Evolutionary conservation across 2,329 filamentous ascomycete genomes (phyloP).

Genomic region (Pestalotiopsis sp.): DNA sequence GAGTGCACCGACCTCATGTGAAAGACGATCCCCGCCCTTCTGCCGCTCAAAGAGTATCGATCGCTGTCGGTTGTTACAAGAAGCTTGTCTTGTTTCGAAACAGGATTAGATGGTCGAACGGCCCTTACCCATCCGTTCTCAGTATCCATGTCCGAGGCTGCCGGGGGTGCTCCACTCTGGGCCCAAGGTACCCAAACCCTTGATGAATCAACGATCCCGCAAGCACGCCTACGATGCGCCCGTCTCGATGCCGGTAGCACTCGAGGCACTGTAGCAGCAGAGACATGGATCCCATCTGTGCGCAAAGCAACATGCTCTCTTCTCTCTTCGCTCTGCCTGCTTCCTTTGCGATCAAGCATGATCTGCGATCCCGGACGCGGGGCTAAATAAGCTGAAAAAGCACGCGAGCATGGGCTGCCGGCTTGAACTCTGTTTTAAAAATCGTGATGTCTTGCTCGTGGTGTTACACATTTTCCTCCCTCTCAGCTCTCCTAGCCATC

Average conservation of each 20-base stretch:
- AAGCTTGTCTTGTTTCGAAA: background rate
- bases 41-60: background rate
- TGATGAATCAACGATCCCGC: background rate
- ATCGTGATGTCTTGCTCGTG: background rate
- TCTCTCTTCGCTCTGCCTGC: background rate
- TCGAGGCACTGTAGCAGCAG: too few relatives aligned
- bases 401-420: background rate
- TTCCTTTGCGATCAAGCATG: background rate
- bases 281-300: background rate
- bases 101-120: conserved; percentile 3
- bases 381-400: background rate
- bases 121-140: conserved; percentile 9
- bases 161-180: background rate
- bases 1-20: background rate
- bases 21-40: background rate
- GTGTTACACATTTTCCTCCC: background rate
- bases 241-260: background rate
- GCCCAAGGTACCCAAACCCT: background rate
- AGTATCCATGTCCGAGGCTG: conserved; percentile 13
- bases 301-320: background rate
- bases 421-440: background rate
- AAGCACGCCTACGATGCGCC: background rate
- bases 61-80: background rate
- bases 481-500: background rate
- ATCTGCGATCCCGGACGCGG: conserved; percentile 4